Evolutionary conservation across 2,329 filamentous ascomycete genomes (phyloP).

Genomic region (Bipolaris gigantea): DNA sequence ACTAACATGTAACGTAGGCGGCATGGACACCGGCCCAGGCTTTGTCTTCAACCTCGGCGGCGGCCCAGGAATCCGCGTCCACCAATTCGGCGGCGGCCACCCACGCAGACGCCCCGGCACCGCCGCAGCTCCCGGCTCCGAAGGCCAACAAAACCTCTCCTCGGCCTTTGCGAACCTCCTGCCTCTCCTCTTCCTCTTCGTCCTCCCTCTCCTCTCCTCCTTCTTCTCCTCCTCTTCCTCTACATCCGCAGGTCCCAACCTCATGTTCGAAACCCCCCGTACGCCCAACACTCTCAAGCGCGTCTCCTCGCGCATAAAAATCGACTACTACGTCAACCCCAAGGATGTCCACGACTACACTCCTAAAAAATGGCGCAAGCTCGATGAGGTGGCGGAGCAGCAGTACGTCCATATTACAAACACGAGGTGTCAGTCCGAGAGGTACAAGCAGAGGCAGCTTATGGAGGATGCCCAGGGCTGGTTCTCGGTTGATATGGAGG

Average conservation of each 20-base stretch:
- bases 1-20: constrained; percentile 38
- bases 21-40: constrained; percentile 77
- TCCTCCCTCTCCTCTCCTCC: constrained; percentile 80
- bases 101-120: constrained; percentile 72
- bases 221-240: constrained; percentile 60
- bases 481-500: constrained; percentile 79
- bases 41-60: constrained; percentile 96
- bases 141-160: constrained; percentile 56
- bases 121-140: constrained; percentile 57
- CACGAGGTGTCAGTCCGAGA: constrained; percentile 74
- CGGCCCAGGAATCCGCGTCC: constrained; percentile 86
- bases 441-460: constrained; percentile 64
- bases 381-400: constrained; percentile 78
- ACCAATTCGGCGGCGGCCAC: constrained; percentile 85
- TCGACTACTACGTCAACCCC: constrained; percentile 86
- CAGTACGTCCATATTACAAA: constrained; percentile 69
- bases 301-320: constrained; percentile 67
- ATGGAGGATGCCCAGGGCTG: constrained; percentile 81
- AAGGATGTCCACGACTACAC: constrained; percentile 72
- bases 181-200: constrained; percentile 79
- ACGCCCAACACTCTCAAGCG: constrained; percentile 75
- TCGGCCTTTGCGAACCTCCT: constrained; percentile 71
- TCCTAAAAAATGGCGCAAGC: constrained; percentile 66
- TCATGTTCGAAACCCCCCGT: constrained; percentile 73
- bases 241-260: constrained; percentile 63